phyloP scores from a whole-genome alignment of 768 basidiomycete genomes.

The Rhodosporidiobolus sp. region DNA sequence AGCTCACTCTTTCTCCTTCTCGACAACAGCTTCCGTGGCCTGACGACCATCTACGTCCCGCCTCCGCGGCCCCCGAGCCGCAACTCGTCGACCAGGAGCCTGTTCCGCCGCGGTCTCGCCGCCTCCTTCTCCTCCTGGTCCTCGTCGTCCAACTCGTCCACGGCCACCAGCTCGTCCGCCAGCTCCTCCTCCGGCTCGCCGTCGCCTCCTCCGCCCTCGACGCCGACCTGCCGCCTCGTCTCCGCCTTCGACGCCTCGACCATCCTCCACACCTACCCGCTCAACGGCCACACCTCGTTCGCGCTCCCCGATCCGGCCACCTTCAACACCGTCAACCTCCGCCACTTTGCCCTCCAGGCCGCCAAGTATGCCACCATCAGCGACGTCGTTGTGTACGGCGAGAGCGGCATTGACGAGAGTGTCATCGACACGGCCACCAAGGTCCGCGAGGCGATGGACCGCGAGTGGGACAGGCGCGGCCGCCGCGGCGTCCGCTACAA shows the following conservation, averaged over 20 bases:
- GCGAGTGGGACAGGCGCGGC: constrained; percentile 20
- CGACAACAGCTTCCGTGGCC: constrained; percentile 38
- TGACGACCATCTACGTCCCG: constrained; percentile 29
- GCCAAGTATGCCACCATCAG: constrained; percentile 84
- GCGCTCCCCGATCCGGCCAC: constrained; percentile 11
- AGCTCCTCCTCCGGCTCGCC: constrained; percentile 39
- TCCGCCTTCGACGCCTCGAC: constrained; percentile 38
- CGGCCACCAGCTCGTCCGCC: constrained; percentile 40
- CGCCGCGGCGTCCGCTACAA: constrained; percentile 55
- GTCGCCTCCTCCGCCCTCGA: constrained; percentile 25
- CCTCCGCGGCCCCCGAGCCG: constrained; percentile 24
- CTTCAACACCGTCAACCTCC: constrained; percentile 42
- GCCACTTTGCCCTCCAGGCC: constrained; percentile 86
- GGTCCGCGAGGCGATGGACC: constrained; percentile 34
- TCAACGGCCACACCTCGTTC: constrained; percentile 7
- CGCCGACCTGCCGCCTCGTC: constrained; percentile 36
- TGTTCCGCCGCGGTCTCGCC: constrained; percentile 39
- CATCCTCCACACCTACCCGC: constrained; percentile 32
- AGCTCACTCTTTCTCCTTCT: constrained; percentile 24
- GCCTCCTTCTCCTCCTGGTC: constrained; percentile 47
- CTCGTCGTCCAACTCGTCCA: constrained; percentile 45
- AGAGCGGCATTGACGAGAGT: constrained; percentile 52
- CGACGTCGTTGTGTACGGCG: constrained; percentile 81
- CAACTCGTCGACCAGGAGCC: constrained; percentile 21
- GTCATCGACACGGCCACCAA: constrained; percentile 37